A percentile compares a stretch with the other conserved stretches of the same genome.
These are phyloP conservation scores for Vitis cinerea DNA, from an alignment of 164 flowering plant genomes.

Conservation along the genomic window DNA sequence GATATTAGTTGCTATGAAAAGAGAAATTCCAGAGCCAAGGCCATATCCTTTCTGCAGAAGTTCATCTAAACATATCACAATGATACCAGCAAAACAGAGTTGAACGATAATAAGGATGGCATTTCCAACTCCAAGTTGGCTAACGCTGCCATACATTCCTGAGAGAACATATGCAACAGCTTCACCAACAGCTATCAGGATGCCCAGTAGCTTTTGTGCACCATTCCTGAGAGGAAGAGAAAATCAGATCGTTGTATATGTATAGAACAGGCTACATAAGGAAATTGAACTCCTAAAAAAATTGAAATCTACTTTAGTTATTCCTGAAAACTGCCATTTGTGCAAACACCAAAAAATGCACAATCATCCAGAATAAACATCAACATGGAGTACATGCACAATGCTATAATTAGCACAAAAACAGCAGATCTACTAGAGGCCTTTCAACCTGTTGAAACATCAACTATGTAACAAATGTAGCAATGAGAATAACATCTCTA, in stretches of 20 bases:
- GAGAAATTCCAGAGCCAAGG: constrained; percentile 67
- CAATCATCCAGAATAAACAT: too few relatives aligned
- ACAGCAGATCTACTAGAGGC: too few relatives aligned
- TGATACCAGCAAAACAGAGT: constrained; percentile 71
- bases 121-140: constrained; percentile 74
- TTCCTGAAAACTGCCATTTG: too few relatives aligned
- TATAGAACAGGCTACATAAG: neutral
- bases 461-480: too few relatives aligned
- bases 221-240: constrained; percentile 47
- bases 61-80: constrained; percentile 69
- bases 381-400: too few relatives aligned
- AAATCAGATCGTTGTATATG: neutral
- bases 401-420: too few relatives aligned
- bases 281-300: neutral
- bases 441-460: too few relatives aligned
- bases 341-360: too few relatives aligned
- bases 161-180: constrained; percentile 75
- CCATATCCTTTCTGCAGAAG: constrained; percentile 76
- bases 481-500: too few relatives aligned
- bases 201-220: constrained; percentile 69
- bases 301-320: too few relatives aligned
- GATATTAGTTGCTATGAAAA: constrained; percentile 74
- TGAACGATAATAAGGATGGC: constrained; percentile 63
- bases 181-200: constrained; percentile 62
- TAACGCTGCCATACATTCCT: constrained; percentile 73